Base-by-base conservation (phyloP, 768 basidiomycete species). In the Kwoniella newhampshirensis region DNA sequence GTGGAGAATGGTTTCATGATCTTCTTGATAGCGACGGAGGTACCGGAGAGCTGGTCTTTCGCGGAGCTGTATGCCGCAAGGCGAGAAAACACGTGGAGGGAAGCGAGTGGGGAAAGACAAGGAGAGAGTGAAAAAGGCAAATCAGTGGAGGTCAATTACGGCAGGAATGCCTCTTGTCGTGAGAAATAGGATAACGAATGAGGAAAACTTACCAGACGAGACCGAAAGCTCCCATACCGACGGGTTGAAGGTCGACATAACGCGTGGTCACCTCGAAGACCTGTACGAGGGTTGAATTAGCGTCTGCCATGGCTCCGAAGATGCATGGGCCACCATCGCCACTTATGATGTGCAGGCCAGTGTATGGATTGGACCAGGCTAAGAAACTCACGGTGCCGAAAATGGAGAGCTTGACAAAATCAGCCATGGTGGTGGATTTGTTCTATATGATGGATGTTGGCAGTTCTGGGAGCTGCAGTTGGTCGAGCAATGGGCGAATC, bases 1-100 rank as follows among this genome's bases (percentile, higher is more conserved):
- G 96, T 97, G 75, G 77, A 78, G 80, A 99, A 99, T 6, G 96
- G 96, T 78, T 99, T 99, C 94, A 98, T 98, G 81, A 98, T 99
- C 85, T 98, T 98, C 85, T 99, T 99, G 81, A 99, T 93, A 71
- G 96, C 96, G 55, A 94, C 93, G 17, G 90, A 88, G 43, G 91
- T 84, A 39, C 85, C 88, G 8, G 91, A 94, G 52, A 98, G 84
- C 78, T 97, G 93, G 77, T 94, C 89, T 77, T 92, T 93, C 30
- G 91, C 88, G 17, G 91, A 93, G 71, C 92, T 94, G 66, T 43
- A 17, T 18, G 21, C 32, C 6, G 7, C 6, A 6, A 32, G 32
- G 13, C 13, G 32, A 13, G 6, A 32, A 32, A n/a, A n/a, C n/a
- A n/a, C n/a, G 26, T 28, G 28, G 23, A 26, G 18, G 20, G 26